Conservation (phyloP, 805 yeast species). For the Pichia gijzeniarum region DNA sequence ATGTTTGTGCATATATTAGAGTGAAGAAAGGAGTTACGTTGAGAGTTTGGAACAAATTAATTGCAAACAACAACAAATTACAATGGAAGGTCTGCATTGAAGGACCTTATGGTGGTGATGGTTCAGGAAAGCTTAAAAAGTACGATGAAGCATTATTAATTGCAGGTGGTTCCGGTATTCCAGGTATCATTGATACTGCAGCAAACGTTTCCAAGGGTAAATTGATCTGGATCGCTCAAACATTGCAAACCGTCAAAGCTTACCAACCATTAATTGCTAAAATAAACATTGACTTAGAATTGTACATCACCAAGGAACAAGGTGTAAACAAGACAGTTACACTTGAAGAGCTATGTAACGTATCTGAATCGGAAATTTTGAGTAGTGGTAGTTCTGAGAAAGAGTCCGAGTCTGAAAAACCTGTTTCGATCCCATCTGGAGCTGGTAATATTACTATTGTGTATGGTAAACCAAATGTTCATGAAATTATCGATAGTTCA, state of each 20-base stretch:
- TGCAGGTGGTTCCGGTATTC: constrained; percentile 70
- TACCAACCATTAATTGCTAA: constrained; percentile 1
- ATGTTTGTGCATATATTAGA: constrained; percentile 36
- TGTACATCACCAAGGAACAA: constrained; percentile 1
- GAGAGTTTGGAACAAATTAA: constrained; percentile 21
- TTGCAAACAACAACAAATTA: not conserved
- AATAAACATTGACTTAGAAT: not conserved
- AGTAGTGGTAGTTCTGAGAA: constrained; percentile 2
- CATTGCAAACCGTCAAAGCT: not conserved
- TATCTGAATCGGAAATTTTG: not conserved
- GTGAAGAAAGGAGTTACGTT: constrained; percentile 49
- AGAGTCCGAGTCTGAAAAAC: not conserved
- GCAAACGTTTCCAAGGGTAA: constrained; percentile 17
- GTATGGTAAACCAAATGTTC: constrained; percentile 36
- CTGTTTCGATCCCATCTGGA: not conserved
- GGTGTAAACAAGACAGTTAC: not conserved
- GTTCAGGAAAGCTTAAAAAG: constrained; percentile 37
- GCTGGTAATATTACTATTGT: constrained; percentile 26
- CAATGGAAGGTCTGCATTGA: not conserved
- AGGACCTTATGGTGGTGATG: constrained; percentile 59
- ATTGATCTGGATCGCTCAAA: constrained; percentile 3
- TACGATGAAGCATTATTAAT: constrained; percentile 47
- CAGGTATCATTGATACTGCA: constrained; percentile 44
- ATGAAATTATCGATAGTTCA: constrained; percentile 29
- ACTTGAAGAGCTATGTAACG: not conserved